Base-by-base conservation (phyloP, 495 filamentous ascomycete genomes). In the Trichocladium antarcticum region DNA sequence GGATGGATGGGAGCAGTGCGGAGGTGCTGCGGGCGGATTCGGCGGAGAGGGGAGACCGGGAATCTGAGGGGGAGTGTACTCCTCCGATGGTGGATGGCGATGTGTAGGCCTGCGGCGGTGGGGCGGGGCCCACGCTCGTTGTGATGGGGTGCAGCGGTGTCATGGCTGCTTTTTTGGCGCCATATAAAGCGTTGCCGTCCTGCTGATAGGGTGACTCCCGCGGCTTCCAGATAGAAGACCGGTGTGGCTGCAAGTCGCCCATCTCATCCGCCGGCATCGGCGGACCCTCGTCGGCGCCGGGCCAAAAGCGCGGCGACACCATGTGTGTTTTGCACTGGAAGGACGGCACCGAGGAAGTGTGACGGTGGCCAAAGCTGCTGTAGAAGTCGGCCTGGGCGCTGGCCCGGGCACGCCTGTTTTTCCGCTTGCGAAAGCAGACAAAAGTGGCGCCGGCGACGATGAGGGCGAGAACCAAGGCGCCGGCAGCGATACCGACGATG, bases 241-340 rank as follows among this genome's bases (percentile, higher is more conserved):
- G 55, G 34, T 49, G 42, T 29, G 37, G 9, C 7, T 29, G 34
- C 39, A 37, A 15, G 35, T 55, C 36, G 6, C 42, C 45, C 14
- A 44, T 22, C 16, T 47, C 39, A 20, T 37, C 24, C 14, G 40
- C 7, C 0, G 46, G 44, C 1, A 55, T 35, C 6, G 49, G 32
- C 11, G 39, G 15, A 12, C 10, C 49, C 19, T 58, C 53, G 5
- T 43, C 47, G 10, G 37, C 50, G 1, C 53, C 58, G 12, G 68
- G 64, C 45, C 64, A 63, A 55, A 70, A 68, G 9, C 59, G 52
- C 0, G 71, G 60, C 2, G 71, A 70, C 17, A 60, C 58, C 41
- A 71, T 52, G 51, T 69, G 66, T 1, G 72, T 68, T 49, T 71
- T 69, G 59, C 72, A 74, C 50, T 70, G 68, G 57, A 74, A 74